Base-by-base conservation (phyloP, 495 filamentous ascomycete genomes). In the Podospora tetraspora region DNA sequence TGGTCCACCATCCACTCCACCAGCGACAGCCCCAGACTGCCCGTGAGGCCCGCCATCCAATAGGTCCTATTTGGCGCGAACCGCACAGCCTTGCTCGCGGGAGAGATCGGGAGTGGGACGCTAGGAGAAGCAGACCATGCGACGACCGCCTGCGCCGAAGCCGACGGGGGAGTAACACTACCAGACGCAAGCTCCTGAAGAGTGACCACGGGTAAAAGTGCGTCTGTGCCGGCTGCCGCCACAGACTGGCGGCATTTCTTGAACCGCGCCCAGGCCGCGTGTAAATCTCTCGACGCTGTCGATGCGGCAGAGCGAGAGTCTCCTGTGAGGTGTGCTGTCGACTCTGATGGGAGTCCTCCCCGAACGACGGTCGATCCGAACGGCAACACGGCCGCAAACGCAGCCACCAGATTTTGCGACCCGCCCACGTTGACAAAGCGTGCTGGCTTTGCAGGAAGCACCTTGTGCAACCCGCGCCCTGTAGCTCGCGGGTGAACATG, bases 1-100 rank as follows among this genome's bases (percentile, higher is more conserved):
- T 82, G 77, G 0, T 37, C 9, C 2, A 80, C 75, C 85, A 89
- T 87, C 84, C 83, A 89, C 21, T 81, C 69, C 59, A 80, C 82
- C 0, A 88, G 70, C 0, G 85, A 83, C 19, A 74, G 69, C 8
- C 85, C 87, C 4, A 88, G 71, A 6, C 75, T 73, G 11, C 83
- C 81, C 11, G 78, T 83, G 1, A 87, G 71, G 6, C 87, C 87
- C 32, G 82, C 75, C 1, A 89, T 75, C 69, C 79, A 74, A 66
- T 89, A 89, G 0, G 85, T 84, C 63, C 78, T 82, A 29, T 62
- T 29, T 2, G 60, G 29, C 19, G 60, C 25, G 12, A 62, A 62
- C 60, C 60, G 60, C 27, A 62, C 60, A 13, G 27, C 13, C 27
- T 22, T 62, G 60, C 29, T 79, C 68, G 32, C 25, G 2, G 16